Evolutionary conservation across 2,329 filamentous ascomycete genomes (phyloP).

Genomic region (Pseudogymnoascus destructans): DNA sequence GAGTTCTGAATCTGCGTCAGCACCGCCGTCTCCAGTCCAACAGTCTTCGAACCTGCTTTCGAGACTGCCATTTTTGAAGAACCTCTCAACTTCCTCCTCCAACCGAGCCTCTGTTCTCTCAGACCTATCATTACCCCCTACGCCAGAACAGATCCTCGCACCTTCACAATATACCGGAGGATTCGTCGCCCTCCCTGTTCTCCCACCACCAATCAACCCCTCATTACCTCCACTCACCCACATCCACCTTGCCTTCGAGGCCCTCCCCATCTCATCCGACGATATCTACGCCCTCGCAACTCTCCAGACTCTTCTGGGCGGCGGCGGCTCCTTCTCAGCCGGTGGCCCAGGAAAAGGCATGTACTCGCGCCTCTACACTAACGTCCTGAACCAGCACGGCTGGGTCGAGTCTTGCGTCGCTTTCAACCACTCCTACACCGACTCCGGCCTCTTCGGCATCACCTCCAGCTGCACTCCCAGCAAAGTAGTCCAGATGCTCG

Average conservation of each 20-base stretch:
- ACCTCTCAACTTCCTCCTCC: slow-evolving; percentile 62
- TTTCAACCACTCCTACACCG: slow-evolving; percentile 96
- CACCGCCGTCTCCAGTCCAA: slow-evolving; percentile 30
- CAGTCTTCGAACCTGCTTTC: slow-evolving; percentile 58
- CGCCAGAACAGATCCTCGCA: slow-evolving; percentile 41
- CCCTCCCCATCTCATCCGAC: slow-evolving; percentile 73
- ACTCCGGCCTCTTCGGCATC: slow-evolving; percentile 91
- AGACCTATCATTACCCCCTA: slow-evolving; percentile 31
- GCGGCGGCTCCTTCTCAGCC: slow-evolving; percentile 90
- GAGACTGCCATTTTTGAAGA: slow-evolving; percentile 82
- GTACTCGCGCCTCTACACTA: slow-evolving; percentile 96
- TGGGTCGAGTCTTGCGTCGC: slow-evolving; percentile 95
- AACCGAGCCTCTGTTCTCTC: slow-evolving; percentile 44
- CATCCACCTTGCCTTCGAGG: slow-evolving; percentile 93
- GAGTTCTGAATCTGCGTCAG: slow-evolving; percentile 27
- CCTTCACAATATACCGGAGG: slow-evolving; percentile 85
- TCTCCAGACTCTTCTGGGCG: slow-evolving; percentile 87
- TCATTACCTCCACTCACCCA: slow-evolving; percentile 72
- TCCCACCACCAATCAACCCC: slow-evolving; percentile 66
- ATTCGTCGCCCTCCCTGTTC: slow-evolving; percentile 71
- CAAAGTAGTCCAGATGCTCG: slow-evolving; percentile 70
- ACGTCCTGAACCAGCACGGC: slow-evolving; percentile 91
- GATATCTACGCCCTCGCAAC: slow-evolving; percentile 96
- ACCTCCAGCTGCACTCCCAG: slow-evolving; percentile 71
- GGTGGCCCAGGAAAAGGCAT: slow-evolving; percentile 97